Conservation (phyloP, 345 rosid species). For the Eucalyptus fibrosa region DNA sequence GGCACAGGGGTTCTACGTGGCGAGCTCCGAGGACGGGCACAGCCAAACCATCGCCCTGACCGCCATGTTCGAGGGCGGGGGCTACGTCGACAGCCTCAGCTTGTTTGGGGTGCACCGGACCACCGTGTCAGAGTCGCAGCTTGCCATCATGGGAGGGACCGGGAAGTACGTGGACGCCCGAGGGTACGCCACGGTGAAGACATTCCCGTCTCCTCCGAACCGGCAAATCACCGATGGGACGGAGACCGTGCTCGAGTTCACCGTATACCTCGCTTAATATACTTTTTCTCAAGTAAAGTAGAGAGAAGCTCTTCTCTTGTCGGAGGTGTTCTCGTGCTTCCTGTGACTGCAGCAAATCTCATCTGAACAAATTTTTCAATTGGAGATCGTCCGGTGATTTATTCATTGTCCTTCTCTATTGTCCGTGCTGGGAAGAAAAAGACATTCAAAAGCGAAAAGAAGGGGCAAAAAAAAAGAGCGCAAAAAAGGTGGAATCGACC, state of each 20-base stretch:
- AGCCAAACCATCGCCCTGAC: slow-evolving; percentile 79
- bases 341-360: neutral
- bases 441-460: neutral
- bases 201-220: slow-evolving; percentile 25
- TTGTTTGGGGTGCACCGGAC: slow-evolving; percentile 70
- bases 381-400: neutral
- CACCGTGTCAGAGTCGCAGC: slow-evolving; percentile 65
- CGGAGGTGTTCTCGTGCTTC: neutral
- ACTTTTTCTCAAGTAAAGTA: neutral
- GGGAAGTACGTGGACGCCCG: slow-evolving; percentile 71
- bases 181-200: slow-evolving; percentile 62
- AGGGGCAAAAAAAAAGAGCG: accelerated
- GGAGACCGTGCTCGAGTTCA: slow-evolving; percentile 53
- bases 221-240: slow-evolving; percentile 58
- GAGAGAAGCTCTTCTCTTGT: neutral
- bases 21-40: slow-evolving; percentile 68
- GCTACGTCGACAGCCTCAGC: slow-evolving; percentile 63
- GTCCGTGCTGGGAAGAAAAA: neutral
- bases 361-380: neutral
- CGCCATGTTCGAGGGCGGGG: slow-evolving; percentile 61
- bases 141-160: slow-evolving; percentile 84
- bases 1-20: slow-evolving; percentile 80
- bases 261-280: slow-evolving; percentile 37
- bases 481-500: neutral
- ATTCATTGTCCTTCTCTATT: too few species aligned